Conservation (phyloP, 441 rosid genomes). For the Adansonia madagascariensis region DNA sequence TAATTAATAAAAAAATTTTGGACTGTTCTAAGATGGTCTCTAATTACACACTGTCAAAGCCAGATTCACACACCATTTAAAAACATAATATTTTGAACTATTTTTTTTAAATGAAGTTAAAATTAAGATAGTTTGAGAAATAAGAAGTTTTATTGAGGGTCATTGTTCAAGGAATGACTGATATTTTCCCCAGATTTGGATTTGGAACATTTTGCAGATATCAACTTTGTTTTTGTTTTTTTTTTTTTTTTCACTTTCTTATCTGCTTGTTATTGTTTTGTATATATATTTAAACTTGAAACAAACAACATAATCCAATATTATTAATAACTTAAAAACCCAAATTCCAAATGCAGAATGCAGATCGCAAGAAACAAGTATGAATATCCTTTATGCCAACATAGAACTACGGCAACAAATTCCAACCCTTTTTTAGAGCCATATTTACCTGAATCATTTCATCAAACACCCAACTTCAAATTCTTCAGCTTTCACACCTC, state of each 20-base stretch:
- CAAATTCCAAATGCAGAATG: slow-evolving; percentile 25
- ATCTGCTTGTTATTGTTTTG: slow-evolving; percentile 12
- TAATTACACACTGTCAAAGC: slow-evolving; percentile 55
- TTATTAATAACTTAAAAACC: not conserved
- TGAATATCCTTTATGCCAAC: not conserved
- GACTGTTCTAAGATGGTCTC: slow-evolving; percentile 57
- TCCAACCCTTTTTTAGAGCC: not conserved
- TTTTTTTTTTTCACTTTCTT: not conserved
- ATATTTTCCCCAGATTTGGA: slow-evolving; percentile 34
- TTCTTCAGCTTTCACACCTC: slow-evolving; percentile 17
- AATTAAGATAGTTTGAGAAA: slow-evolving; percentile 23
- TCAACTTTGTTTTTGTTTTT: not conserved
- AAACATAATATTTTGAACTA: slow-evolving; percentile 17
- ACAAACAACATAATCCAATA: slow-evolving; percentile 11
- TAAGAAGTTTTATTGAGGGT: slow-evolving; percentile 22
- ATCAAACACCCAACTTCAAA: not conserved
- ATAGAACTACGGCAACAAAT: not conserved
- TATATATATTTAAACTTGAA: slow-evolving; percentile 14
- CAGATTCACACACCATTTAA: slow-evolving; percentile 36
- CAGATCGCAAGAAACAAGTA: slow-evolving; percentile 15
- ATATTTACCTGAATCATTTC: not conserved
- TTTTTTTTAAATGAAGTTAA: not conserved
- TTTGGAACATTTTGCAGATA: not conserved
- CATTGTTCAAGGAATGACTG: slow-evolving; percentile 46
- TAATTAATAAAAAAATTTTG: slow-evolving; percentile 37